phyloP scores from a whole-genome alignment of 331 rosid species.

The Telfairia occidentalis region DNA sequence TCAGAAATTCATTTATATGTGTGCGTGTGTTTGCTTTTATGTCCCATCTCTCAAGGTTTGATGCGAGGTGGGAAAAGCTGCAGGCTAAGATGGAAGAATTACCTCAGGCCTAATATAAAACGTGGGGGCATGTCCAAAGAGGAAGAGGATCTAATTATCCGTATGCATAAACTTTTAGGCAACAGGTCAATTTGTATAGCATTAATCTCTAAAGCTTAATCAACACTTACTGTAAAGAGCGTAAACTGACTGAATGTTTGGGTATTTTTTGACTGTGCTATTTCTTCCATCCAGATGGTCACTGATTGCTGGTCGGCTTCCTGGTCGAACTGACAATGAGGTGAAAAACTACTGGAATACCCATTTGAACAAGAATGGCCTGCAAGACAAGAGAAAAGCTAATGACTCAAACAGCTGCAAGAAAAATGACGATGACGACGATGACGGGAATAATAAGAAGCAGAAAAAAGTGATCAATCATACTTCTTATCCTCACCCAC shows the following conservation, averaged over 20 bases:
- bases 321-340: conserved; percentile 64
- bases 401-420: neutral
- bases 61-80: conserved; percentile 61
- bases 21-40: neutral
- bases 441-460: conserved; percentile 3
- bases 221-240: neutral
- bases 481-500: neutral
- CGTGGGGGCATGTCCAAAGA: conserved; percentile 56
- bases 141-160: conserved; percentile 55
- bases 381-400: conserved; percentile 27
- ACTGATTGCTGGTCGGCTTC: conserved; percentile 60
- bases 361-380: conserved; percentile 48
- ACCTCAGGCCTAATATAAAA: conserved; percentile 52
- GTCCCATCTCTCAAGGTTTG: conserved; percentile 19
- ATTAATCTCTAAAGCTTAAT: neutral
- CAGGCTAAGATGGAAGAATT: conserved; percentile 64
- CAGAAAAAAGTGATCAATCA: conserved; percentile 6
- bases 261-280: neutral
- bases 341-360: conserved; percentile 73
- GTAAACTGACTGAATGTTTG: neutral
- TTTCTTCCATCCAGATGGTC: conserved; percentile 39
- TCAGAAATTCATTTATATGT: neutral
- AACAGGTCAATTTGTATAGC: conserved; percentile 31
- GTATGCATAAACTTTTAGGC: conserved; percentile 63
- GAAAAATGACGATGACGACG: neutral